A percentile compares a stretch with the other conserved stretches of the same genome.
Evolutionary conservation across 768 basidiomycete species (phyloP).

Genomic region (Boletus reticulatus): DNA sequence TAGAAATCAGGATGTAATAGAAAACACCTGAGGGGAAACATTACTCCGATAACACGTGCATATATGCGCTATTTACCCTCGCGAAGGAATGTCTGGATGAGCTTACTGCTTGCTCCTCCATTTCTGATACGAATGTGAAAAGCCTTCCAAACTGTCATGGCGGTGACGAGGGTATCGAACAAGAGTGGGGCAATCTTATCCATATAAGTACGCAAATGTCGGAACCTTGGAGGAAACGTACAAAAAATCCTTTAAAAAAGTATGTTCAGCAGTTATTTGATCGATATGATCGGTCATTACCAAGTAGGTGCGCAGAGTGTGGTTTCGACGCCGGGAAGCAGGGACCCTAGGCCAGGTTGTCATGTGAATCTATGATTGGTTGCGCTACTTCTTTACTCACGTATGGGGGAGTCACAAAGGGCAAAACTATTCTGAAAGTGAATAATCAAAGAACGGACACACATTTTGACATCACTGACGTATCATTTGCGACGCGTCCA

Average conservation of each 20-base stretch:
- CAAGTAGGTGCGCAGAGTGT: slow-evolving; percentile 78
- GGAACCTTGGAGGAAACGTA: slow-evolving; percentile 32
- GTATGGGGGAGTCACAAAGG: slow-evolving; percentile 62
- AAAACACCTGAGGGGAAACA: slow-evolving; percentile 52
- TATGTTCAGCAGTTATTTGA: slow-evolving; percentile 4
- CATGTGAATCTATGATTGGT: background rate
- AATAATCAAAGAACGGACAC: slow-evolving; percentile 4
- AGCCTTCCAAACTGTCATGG: slow-evolving; percentile 79
- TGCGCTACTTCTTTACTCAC: slow-evolving; percentile 34
- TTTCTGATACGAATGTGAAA: slow-evolving; percentile 72
- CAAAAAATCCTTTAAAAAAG: slow-evolving; percentile 49
- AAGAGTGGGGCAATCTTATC: slow-evolving; percentile 75
- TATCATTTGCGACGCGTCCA: slow-evolving; percentile 75
- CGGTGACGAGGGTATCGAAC: slow-evolving; percentile 78
- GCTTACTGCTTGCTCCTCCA: slow-evolving; percentile 71
- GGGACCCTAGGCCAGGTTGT: slow-evolving; percentile 51
- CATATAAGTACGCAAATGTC: slow-evolving; percentile 3
- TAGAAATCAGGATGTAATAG: slow-evolving; percentile 83
- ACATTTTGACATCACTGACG: slow-evolving; percentile 39
- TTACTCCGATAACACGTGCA: background rate
- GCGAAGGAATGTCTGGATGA: slow-evolving; percentile 82
- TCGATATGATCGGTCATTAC: slow-evolving; percentile 37
- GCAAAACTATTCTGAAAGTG: slow-evolving; percentile 45
- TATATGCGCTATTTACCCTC: slow-evolving; percentile 50
- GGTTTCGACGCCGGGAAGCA: slow-evolving; percentile 82